Conservation (phyloP, 306 rosid species). For the Castanea crenata region DNA sequence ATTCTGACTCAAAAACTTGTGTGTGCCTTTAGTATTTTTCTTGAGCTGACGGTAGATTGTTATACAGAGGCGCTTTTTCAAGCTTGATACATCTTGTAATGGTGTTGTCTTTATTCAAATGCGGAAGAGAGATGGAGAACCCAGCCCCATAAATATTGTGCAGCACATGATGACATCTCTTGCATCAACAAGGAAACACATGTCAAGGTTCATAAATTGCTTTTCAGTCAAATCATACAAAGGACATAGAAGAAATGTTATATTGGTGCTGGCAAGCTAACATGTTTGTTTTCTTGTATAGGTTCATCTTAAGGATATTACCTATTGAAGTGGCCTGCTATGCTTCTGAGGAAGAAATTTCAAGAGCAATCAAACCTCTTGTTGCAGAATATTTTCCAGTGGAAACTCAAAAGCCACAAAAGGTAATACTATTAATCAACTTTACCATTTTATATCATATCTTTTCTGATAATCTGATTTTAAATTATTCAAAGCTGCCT, state of each 20-base stretch:
- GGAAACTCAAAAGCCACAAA: conserved; percentile 62
- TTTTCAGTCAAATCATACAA: conserved; percentile 8
- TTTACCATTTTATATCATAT: not conserved
- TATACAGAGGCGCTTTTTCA: conserved; percentile 67
- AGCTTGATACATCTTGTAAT: conserved; percentile 87
- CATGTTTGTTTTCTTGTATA: conserved; percentile 23
- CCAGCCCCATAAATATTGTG: conserved; percentile 71
- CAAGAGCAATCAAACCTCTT: conserved; percentile 72
- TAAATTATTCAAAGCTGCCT: not conserved
- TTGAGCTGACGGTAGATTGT: conserved; percentile 15
- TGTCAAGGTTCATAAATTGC: conserved; percentile 66
- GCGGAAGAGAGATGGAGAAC: conserved; percentile 68
- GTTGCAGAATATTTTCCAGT: conserved; percentile 69
- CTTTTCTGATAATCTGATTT: conserved; percentile 4
- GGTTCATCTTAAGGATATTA: conserved; percentile 89
- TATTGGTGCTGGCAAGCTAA: conserved; percentile 14
- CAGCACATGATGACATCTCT: conserved; percentile 73
- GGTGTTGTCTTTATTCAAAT: conserved; percentile 92
- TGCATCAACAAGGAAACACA: conserved; percentile 78
- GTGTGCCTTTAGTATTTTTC: not conserved
- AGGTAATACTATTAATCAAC: conserved; percentile 42
- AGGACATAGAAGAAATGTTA: conserved; percentile 13
- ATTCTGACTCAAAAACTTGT: not conserved
- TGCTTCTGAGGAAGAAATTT: conserved; percentile 93
- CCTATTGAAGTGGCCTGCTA: conserved; percentile 91